A percentile compares a stretch with the other conserved stretches of the same genome.
phyloP scores from a whole-genome alignment of 768 basidiomycete species.

The Boletus vinaceobasis region DNA sequence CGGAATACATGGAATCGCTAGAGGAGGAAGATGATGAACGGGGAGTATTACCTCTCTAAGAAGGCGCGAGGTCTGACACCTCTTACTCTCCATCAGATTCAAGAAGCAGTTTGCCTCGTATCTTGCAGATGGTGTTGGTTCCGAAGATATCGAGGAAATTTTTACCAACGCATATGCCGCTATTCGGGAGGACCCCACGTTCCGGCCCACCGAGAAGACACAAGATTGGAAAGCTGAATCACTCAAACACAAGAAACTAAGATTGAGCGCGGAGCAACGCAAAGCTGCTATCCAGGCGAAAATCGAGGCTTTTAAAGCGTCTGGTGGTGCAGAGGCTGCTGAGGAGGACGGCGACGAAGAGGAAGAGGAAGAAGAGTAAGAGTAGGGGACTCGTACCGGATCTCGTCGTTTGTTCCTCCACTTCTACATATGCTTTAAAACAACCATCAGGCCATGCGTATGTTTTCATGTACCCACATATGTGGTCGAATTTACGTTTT shows the following conservation, averaged over 20 bases:
- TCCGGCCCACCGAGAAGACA: slow-evolving; percentile 86
- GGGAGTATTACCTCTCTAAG: slow-evolving; percentile 35
- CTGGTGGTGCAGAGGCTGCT: slow-evolving; percentile 44
- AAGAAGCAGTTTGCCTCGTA: slow-evolving; percentile 97
- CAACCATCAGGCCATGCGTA: slow-evolving; percentile 14
- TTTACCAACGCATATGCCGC: slow-evolving; percentile 90
- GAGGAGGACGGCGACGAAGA: slow-evolving; percentile 38
- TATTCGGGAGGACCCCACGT: slow-evolving; percentile 91
- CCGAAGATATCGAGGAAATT: slow-evolving; percentile 96
- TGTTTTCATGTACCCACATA: slow-evolving; percentile 16
- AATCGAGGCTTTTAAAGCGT: slow-evolving; percentile 86
- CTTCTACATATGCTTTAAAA: slow-evolving; percentile 9
- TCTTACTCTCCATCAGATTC: slow-evolving; percentile 52
- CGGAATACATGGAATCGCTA: slow-evolving; percentile 98
- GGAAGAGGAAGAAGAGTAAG: slow-evolving; percentile 55
- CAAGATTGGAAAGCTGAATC: slow-evolving; percentile 90
- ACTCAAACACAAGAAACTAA: slow-evolving; percentile 62
- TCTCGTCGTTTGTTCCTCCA: not conserved
- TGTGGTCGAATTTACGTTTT: slow-evolving; percentile 4
- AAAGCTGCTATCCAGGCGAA: slow-evolving; percentile 77
- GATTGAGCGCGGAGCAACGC: slow-evolving; percentile 75
- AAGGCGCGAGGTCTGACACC: slow-evolving; percentile 1
- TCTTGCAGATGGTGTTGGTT: slow-evolving; percentile 92
- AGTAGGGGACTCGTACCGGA: slow-evolving; percentile 41
- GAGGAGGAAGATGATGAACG: slow-evolving; percentile 99